phyloP scores from a whole-genome alignment of 2,329 filamentous ascomycete species.

The Cladosporium sp. region DNA sequence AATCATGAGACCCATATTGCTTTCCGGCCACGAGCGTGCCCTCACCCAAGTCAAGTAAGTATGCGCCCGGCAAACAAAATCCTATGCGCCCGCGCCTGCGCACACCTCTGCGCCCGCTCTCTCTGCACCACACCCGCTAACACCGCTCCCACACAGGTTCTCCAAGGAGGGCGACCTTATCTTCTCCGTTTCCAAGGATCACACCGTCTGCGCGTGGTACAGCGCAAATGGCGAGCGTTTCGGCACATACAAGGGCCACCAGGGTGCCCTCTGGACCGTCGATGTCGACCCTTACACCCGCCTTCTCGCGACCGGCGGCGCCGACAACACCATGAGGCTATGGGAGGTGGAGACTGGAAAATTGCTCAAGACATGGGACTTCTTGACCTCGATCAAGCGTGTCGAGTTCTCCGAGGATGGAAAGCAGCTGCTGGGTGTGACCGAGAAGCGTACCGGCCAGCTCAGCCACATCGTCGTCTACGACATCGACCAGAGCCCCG shows the following conservation, averaged over 20 bases:
- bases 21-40: conserved; percentile 75
- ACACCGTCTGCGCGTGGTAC: conserved; percentile 96
- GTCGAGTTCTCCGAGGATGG: conserved; percentile 98
- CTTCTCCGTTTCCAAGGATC: conserved; percentile 95
- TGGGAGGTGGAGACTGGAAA: conserved; percentile 95
- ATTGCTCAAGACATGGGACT: conserved; percentile 96
- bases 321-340: conserved; percentile 96
- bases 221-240: conserved; percentile 97
- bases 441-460: conserved; percentile 97
- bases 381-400: conserved; percentile 93
- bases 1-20: conserved; percentile 89
- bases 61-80: background rate
- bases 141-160: conserved; percentile 58
- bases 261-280: conserved; percentile 98
- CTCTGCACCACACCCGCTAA: conserved; percentile 23
- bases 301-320: conserved; percentile 90
- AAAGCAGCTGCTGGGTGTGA: conserved; percentile 85
- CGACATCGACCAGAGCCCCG: conserved; percentile 80
- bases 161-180: conserved; percentile 95
- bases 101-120: background rate
- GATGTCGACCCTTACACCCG: conserved; percentile 91
- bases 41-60: conserved; percentile 36
- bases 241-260: conserved; percentile 94
- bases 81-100: background rate
- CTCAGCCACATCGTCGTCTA: conserved; percentile 91